These are phyloP conservation scores for Suillus subluteus DNA, from an alignment of 768 basidiomycete species.

Conservation along the genomic window DNA sequence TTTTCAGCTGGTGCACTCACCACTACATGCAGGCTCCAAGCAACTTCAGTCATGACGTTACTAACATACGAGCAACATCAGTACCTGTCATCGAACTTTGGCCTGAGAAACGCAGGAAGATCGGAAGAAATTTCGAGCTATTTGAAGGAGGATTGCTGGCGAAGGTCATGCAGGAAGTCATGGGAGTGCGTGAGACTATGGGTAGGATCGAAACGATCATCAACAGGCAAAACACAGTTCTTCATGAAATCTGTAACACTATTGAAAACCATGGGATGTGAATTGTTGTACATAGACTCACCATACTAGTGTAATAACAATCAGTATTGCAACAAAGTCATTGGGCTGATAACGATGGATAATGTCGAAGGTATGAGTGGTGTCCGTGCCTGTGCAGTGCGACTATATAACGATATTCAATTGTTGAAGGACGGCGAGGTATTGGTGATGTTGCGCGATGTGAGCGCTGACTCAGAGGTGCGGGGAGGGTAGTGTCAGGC, in stretches of 20 bases:
- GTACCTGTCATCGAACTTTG: not conserved
- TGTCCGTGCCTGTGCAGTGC: no score
- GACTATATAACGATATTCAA: no score
- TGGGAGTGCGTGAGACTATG: not conserved
- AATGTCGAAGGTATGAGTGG: no score
- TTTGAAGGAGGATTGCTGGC: not conserved
- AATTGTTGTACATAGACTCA: not conserved
- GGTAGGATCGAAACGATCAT: not conserved
- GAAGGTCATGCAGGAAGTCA: not conserved
- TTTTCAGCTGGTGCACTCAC: not conserved
- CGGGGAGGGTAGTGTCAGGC: constrained; percentile 24
- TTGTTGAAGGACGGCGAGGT: no score
- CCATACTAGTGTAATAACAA: not conserved
- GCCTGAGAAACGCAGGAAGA: not conserved
- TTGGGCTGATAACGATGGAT: no score
- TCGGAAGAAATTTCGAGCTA: not conserved
- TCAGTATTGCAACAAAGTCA: not conserved
- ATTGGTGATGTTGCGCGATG: no score
- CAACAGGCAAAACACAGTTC: not conserved
- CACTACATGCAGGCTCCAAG: not conserved
- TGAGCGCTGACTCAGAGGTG: constrained; percentile 22
- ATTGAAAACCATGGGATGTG: not conserved
- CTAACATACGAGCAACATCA: not conserved
- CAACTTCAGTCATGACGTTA: not conserved
- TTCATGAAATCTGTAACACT: not conserved